A percentile compares a stretch with the other conserved stretches of the same genome.
Evolutionary conservation across 2,329 filamentous ascomycete genomes (phyloP).

Genomic region (Fusarium keratoplasticum): DNA sequence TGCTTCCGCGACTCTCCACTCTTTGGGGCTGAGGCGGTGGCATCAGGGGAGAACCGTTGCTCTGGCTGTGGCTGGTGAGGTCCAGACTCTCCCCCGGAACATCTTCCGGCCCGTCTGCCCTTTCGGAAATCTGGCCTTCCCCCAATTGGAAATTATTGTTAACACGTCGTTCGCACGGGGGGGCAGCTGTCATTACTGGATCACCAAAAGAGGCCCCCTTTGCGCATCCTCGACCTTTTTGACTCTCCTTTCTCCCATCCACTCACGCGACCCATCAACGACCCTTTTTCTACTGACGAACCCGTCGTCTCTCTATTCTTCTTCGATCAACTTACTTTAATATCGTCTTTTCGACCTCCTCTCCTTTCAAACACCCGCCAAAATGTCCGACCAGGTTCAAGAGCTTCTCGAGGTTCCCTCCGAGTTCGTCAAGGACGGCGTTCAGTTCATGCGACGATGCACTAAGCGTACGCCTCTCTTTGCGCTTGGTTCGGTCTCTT

Average conservation of each 20-base stretch:
- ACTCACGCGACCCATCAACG: constrained; percentile 28
- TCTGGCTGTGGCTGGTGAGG: neutral
- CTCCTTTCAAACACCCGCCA: constrained; percentile 35
- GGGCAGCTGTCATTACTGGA: constrained; percentile 35
- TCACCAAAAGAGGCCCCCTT: constrained; percentile 37
- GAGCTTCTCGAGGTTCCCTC: constrained; percentile 76
- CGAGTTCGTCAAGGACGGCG: constrained; percentile 72
- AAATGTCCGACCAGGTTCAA: constrained; percentile 76
- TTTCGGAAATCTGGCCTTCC: constrained; percentile 26
- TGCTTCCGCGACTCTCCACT: constrained; percentile 12
- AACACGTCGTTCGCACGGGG: constrained; percentile 38
- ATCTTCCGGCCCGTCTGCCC: constrained; percentile 20
- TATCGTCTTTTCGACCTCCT: constrained; percentile 3
- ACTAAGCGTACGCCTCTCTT: constrained; percentile 65
- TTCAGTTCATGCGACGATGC: constrained; percentile 72
- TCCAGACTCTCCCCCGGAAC: constrained; percentile 8
- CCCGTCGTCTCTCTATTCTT: neutral
- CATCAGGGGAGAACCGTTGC: neutral
- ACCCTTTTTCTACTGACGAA: constrained; percentile 16
- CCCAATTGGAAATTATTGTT: constrained; percentile 38
- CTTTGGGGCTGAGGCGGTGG: neutral
- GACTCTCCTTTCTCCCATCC: constrained; percentile 36
- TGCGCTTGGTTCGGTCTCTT: neutral
- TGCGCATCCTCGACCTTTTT: constrained; percentile 18
- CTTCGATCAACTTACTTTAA: constrained; percentile 25